Conservation (phyloP, 805 yeast species). For the Starmerella potacharoeniae region DNA sequence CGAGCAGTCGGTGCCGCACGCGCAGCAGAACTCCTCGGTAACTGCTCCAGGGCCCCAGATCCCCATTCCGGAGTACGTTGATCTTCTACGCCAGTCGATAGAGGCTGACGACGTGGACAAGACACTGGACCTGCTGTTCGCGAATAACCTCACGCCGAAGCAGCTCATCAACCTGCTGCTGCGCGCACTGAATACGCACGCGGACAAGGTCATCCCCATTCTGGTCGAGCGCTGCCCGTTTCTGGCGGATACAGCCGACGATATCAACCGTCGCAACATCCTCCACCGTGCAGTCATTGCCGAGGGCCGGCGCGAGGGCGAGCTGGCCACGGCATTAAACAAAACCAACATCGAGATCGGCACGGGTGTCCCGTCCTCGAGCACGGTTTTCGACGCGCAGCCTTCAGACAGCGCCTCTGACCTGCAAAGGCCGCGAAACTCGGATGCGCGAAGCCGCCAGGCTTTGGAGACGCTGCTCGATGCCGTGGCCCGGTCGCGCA, state of each 20-base stretch:
- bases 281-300: slow-evolving; percentile 75
- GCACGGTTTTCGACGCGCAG: not conserved
- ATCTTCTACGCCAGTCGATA: slow-evolving; percentile 22
- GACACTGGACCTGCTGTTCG: slow-evolving; percentile 33
- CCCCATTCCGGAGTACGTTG: slow-evolving; percentile 5
- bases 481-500: not conserved
- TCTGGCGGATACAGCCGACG: slow-evolving; percentile 44
- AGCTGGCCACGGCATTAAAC: not conserved
- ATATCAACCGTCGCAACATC: slow-evolving; percentile 71
- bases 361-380: slow-evolving; percentile 8
- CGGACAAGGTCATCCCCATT: slow-evolving; percentile 42
- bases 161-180: slow-evolving; percentile 22
- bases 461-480: not conserved
- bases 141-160: slow-evolving; percentile 41
- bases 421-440: not conserved
- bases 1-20: not conserved
- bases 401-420: not conserved
- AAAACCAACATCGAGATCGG: slow-evolving; percentile 4
- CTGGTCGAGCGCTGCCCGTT: slow-evolving; percentile 28
- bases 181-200: slow-evolving; percentile 36
- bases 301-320: slow-evolving; percentile 25
- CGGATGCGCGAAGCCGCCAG: not conserved
- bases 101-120: slow-evolving; percentile 36
- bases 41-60: not conserved
- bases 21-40: not conserved